Evolutionary conservation across 2,329 filamentous ascomycete genomes (phyloP), one percentile per base, ranked within the genome.

Genomic region (Phaeosphaeriaceae sp.): DNA sequence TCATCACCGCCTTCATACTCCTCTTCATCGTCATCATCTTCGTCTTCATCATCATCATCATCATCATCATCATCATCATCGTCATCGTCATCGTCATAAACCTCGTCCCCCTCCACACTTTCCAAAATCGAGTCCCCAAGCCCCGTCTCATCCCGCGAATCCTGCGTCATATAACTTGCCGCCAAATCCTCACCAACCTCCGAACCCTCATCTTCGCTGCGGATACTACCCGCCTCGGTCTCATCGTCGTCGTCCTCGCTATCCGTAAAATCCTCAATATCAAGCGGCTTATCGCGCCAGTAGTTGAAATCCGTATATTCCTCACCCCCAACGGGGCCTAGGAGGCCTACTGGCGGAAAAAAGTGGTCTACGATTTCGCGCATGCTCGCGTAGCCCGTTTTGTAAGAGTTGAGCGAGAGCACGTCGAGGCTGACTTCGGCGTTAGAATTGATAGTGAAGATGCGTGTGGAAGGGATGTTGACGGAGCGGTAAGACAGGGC

Each of bases 401-500:
- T 96, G 71, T 97, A 89, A 72, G 92, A 95, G 76, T 96, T 97
- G 46, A 97, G 81, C 55, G 87, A 93, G 35, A 97, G 79, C 36
- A 99, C 79, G 70, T 97, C 93, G 17, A 99, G 79, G 21, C 89
- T 93, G 23, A 99, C 92, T 73, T 99, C 94, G 1, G 93, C 92
- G 68, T 97, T 96, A 45, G 90, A 94, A 74, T 99, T 99, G 80
- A 99, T 99, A 13, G 94, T 97, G 74, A 99, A 99, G 62, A 99
- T 99, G 44, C 94, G 85, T 18, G 88, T 95, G 43, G 89, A 88
- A 0, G 94, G 94, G 33, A 99, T 96, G 70, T 96, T 95, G 45
- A 99, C 94, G 4, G 90, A 94, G 52, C 94, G 88, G 72, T 99
- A 99, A 43, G 90, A 96, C 50, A 99, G 85, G 46, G 96, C 94